Conservation (phyloP, 768 basidiomycete genomes). For the Steccherinum ochraceum region DNA sequence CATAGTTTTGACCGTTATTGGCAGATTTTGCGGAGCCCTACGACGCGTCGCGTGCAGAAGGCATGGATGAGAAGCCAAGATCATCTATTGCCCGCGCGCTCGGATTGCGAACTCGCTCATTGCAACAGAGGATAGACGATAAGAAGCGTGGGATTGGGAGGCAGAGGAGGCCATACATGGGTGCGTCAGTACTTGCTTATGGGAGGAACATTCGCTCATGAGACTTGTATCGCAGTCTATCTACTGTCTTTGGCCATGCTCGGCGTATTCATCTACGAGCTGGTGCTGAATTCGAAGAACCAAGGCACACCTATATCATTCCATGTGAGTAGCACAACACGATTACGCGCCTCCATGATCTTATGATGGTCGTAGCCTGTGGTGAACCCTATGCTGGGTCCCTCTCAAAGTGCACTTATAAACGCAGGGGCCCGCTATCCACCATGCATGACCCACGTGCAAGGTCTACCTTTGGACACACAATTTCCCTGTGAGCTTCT, state of each 20-base stretch:
- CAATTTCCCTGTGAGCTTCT: conserved; percentile 49
- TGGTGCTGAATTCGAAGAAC: conserved; percentile 64
- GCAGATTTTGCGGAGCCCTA: conserved; percentile 64
- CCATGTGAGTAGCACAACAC: conserved; percentile 42
- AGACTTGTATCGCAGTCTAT: conserved; percentile 48
- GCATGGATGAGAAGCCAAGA: conserved; percentile 30
- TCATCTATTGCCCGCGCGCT: conserved; percentile 37
- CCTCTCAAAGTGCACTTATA: conserved; percentile 77
- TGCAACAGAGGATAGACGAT: conserved; percentile 80
- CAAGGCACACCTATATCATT: conserved; percentile 85
- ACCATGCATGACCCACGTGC: conserved; percentile 81
- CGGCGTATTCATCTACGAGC: conserved; percentile 76
- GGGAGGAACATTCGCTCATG: neutral
- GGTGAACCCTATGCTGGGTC: conserved; percentile 89
- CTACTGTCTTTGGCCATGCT: conserved; percentile 59
- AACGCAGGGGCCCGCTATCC: conserved; percentile 89
- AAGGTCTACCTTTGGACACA: conserved; percentile 46
- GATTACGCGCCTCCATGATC: too few relatives aligned
- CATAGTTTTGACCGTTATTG: neutral
- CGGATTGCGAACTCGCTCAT: conserved; percentile 39
- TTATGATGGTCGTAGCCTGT: conserved; percentile 49
- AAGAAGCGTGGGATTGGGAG: conserved; percentile 82
- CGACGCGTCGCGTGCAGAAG: conserved; percentile 18
- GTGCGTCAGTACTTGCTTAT: conserved; percentile 45
- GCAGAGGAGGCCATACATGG: conserved; percentile 73